Conservation (phyloP, 768 basidiomycete species). For the Mycena capillaripes region DNA sequence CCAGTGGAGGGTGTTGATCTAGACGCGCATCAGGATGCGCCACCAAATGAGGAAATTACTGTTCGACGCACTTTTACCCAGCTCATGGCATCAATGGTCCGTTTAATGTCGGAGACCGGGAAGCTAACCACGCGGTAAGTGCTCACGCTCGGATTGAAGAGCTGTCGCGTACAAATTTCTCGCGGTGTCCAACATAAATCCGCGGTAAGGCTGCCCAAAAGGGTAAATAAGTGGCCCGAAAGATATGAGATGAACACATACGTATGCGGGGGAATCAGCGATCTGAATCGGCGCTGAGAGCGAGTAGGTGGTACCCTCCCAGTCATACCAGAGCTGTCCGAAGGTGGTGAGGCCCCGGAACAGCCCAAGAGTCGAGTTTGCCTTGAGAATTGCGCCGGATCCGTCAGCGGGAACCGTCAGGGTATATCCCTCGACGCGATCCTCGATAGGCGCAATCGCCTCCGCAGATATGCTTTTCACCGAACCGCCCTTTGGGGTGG, state of each 20-base stretch:
- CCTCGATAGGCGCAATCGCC: slow-evolving; percentile 51
- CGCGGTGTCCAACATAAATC: slow-evolving; percentile 70
- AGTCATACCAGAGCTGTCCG: slow-evolving; percentile 55
- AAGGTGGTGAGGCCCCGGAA: slow-evolving; percentile 68
- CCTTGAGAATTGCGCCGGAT: slow-evolving; percentile 52
- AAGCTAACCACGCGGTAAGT: slow-evolving; percentile 39
- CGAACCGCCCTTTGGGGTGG: slow-evolving; percentile 22
- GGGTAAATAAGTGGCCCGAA: not conserved
- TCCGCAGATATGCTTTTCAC: slow-evolving; percentile 52
- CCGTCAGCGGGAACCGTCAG: slow-evolving; percentile 57
- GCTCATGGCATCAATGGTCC: slow-evolving; percentile 67
- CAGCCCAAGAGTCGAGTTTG: slow-evolving; percentile 62
- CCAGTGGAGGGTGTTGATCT: slow-evolving; percentile 89
- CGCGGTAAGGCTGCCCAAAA: slow-evolving; percentile 59
- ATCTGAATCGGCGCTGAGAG: slow-evolving; percentile 56
- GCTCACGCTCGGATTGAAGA: no score
- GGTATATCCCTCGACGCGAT: slow-evolving; percentile 60
- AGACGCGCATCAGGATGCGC: not conserved
- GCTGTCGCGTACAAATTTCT: slow-evolving; percentile 55
- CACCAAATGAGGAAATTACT: not conserved
- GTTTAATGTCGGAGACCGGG: slow-evolving; percentile 57
- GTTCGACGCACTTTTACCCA: slow-evolving; percentile 55
- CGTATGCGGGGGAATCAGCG: slow-evolving; percentile 58
- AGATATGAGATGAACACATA: slow-evolving; percentile 8
- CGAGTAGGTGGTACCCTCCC: slow-evolving; percentile 51